phyloP scores from a whole-genome alignment of 1,139 yeast genomes.

The Sugiyamaella sp. region DNA sequence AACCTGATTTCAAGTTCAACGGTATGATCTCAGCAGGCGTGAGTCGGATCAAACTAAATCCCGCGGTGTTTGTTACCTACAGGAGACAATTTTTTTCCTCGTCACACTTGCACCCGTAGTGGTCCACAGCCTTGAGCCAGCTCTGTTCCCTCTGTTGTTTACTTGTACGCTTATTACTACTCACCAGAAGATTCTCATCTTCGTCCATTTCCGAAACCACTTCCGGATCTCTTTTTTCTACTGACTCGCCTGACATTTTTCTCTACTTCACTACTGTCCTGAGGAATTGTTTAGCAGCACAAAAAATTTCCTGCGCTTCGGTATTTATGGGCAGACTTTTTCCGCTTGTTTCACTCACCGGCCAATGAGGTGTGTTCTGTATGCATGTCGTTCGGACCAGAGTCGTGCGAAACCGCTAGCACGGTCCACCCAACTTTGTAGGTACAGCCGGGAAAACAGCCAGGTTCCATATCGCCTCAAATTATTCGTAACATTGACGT shows the following conservation, averaged over 20 bases:
- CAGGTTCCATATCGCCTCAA: too few relatives aligned
- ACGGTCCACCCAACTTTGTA: too few relatives aligned
- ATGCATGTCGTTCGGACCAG: too few relatives aligned
- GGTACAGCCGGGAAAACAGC: too few relatives aligned
- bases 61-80: background rate
- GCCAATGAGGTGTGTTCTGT: too few relatives aligned
- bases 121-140: slow-evolving; percentile 23
- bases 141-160: slow-evolving; percentile 8
- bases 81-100: background rate
- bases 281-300: background rate
- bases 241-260: slow-evolving; percentile 3
- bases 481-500: too few relatives aligned
- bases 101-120: slow-evolving; percentile 26
- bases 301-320: too few relatives aligned
- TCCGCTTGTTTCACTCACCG: too few relatives aligned
- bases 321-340: too few relatives aligned
- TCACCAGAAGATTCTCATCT: slow-evolving; percentile 22
- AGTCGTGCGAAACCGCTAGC: too few relatives aligned
- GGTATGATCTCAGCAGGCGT: slow-evolving; percentile 34
- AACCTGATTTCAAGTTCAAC: slow-evolving; percentile 37
- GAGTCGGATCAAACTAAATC: background rate
- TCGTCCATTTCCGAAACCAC: slow-evolving; percentile 16
- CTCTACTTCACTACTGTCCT: background rate
- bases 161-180: slow-evolving; percentile 9
- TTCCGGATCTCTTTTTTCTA: slow-evolving; percentile 12